These are phyloP conservation scores for Cercophora scortea DNA, from an alignment of 495 filamentous ascomycete species.

Conservation along the genomic window DNA sequence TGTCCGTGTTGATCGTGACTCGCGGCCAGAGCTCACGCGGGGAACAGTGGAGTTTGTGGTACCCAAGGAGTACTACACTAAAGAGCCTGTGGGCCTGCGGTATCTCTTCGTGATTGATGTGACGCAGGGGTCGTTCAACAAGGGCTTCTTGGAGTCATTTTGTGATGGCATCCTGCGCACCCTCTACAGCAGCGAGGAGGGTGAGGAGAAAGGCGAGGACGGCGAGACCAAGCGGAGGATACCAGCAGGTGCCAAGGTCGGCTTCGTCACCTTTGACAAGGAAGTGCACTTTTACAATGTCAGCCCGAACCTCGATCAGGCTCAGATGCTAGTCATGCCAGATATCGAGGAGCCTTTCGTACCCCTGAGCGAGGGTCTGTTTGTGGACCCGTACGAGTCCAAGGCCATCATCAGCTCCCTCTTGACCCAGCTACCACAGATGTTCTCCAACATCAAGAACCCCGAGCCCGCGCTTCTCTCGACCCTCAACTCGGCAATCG, in stretches of 20 bases:
- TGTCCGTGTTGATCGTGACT: slow-evolving; percentile 76
- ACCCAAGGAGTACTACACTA: slow-evolving; percentile 97
- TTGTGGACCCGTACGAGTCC: slow-evolving; percentile 92
- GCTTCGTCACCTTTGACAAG: slow-evolving; percentile 92
- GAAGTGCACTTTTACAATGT: slow-evolving; percentile 98
- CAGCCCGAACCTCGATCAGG: slow-evolving; percentile 68
- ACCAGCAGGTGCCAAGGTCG: slow-evolving; percentile 76
- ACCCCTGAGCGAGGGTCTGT: slow-evolving; percentile 82
- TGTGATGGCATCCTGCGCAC: slow-evolving; percentile 82
- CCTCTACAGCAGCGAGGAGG: slow-evolving; percentile 61
- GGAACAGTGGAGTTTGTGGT: slow-evolving; percentile 95
- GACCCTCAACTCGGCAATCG: slow-evolving; percentile 70
- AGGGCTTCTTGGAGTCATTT: slow-evolving; percentile 82
- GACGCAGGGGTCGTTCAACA: slow-evolving; percentile 78
- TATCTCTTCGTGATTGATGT: slow-evolving; percentile 93
- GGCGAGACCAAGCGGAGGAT: slow-evolving; percentile 55
- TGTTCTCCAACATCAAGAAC: slow-evolving; percentile 80
- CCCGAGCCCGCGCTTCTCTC: slow-evolving; percentile 84
- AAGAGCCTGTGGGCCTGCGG: slow-evolving; percentile 79
- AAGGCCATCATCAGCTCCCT: slow-evolving; percentile 80
- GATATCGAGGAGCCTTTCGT: slow-evolving; percentile 97
- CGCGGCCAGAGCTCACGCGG: slow-evolving; percentile 79
- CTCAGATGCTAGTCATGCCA: slow-evolving; percentile 98
- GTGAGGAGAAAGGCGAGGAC: slow-evolving; percentile 44
- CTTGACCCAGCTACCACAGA: slow-evolving; percentile 66